Evolutionary conservation across 495 filamentous ascomycete species (phyloP).

Genomic region (Penicillium malachiteum): DNA sequence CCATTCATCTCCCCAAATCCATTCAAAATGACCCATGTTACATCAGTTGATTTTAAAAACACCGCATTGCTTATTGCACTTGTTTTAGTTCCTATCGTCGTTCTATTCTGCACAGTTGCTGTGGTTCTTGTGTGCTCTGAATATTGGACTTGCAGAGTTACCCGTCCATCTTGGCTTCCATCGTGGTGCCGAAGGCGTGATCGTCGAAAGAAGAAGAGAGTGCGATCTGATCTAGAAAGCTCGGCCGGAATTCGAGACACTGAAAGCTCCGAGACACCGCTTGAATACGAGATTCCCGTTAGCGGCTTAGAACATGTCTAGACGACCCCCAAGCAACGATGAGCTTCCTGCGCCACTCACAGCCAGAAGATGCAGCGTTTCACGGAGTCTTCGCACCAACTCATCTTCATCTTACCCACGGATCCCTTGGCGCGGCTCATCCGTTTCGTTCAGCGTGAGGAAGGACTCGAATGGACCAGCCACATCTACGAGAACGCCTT

Average conservation of each 20-base stretch:
- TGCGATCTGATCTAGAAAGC: conserved; percentile 21
- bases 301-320: conserved; percentile 23
- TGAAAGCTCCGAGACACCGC: conserved; percentile 16
- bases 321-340: conserved; percentile 5
- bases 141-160: conserved; percentile 31
- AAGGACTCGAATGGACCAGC: conserved; percentile 10
- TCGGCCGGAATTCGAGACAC: conserved; percentile 15
- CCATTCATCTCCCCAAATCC: neutral
- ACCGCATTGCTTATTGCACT: conserved; percentile 47
- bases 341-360: conserved; percentile 11
- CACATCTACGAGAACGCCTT: conserved; percentile 29
- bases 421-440: conserved; percentile 30
- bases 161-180: conserved; percentile 10
- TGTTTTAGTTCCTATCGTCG: conserved; percentile 54
- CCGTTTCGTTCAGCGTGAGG: conserved; percentile 13
- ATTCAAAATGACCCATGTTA: conserved; percentile 30
- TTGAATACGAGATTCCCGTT: conserved; percentile 20
- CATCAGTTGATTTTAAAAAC: conserved; percentile 34
- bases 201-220: conserved; percentile 18
- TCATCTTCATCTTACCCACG: conserved; percentile 21
- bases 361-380: conserved; percentile 3
- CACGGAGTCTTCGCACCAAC: conserved; percentile 5
- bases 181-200: conserved; percentile 6
- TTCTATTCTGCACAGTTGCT: conserved; percentile 44
- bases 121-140: conserved; percentile 47